Evolutionary conservation across 1,139 yeast species (phyloP), one percentile per base, ranked within the genome.

Genomic region (Nakaseomyces nivariensis): DNA sequence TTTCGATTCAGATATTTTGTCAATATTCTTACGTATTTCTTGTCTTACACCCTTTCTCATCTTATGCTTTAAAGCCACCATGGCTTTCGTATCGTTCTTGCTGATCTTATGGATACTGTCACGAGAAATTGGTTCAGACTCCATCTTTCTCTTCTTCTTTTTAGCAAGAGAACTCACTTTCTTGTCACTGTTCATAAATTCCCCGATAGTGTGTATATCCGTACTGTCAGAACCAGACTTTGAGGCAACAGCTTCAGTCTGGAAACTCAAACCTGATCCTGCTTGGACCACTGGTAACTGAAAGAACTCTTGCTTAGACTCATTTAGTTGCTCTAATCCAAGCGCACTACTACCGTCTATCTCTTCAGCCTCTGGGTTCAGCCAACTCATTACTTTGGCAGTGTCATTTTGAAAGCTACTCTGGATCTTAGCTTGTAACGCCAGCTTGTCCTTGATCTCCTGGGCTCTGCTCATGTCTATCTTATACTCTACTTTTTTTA

Each of bases 361-460:
- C 8, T 31, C 37, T 4, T 40, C 42, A 4, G 32, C 37, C 32
- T 43, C 54, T 4, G 49, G 46, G 6, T 45, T 50, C 13, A 64
- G 47, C 69, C 68, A 64, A 31, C 56, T 49, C 36, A 56, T 47
- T 1, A 64, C 68, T 46, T 58, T 59, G 24, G 58, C 49, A 6
- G 58, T 56, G 25, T 57, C 55, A 40, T 54, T 58, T 22, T 49
- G 55, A 43, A 64, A 61, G 6, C 67, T 54, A 4, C 61, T 56
- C 45, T 64, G 67, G 32, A 70, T 54, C 46, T 64, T 64, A 8
- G 68, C 66, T 43, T 68, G 71, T 25, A 70, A 54, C 37, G 61
- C 70, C 22, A 70, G 58, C 49, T 63, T 67, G 46, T 70, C 73
- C 52, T 67, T 68, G 13, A 71, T 67, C 52, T 67, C 67, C 47